Evolutionary conservation across 257 asterid genomes (phyloP).

Genomic region (Solanum etuberosum): DNA sequence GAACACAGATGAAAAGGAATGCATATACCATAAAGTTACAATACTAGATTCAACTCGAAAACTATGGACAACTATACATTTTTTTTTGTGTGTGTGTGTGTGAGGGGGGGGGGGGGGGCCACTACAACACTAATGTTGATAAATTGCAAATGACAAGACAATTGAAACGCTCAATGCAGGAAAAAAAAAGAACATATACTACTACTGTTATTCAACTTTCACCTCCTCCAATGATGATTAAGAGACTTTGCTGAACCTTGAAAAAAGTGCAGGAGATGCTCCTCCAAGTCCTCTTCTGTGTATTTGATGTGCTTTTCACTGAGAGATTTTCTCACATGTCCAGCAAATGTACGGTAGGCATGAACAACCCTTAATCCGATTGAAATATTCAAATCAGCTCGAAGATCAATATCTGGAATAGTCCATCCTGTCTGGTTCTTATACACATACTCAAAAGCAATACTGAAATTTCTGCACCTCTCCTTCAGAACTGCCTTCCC

Average conservation of each 20-base stretch:
- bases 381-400: slow-evolving; percentile 39
- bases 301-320: slow-evolving; percentile 59
- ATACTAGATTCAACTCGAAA: not conserved
- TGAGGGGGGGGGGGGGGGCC: not conserved
- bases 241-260: slow-evolving; percentile 39
- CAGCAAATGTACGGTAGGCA: slow-evolving; percentile 39
- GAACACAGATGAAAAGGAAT: not conserved
- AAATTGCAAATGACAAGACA: not conserved
- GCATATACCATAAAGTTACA: not conserved
- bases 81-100: not conserved
- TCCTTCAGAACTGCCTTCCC: slow-evolving; percentile 50
- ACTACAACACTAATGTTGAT: not conserved
- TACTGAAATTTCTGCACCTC: slow-evolving; percentile 30
- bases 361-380: slow-evolving; percentile 29
- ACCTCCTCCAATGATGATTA: slow-evolving; percentile 29
- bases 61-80: not conserved
- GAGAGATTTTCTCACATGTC: slow-evolving; percentile 11
- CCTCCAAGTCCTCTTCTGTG: slow-evolving; percentile 45
- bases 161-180: not conserved
- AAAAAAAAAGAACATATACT: not conserved
- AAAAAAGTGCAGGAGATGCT: slow-evolving; percentile 46
- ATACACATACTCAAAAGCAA: slow-evolving; percentile 52
- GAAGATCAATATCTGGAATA: slow-evolving; percentile 46
- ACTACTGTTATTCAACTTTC: slow-evolving; percentile 1
- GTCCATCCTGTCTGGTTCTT: slow-evolving; percentile 61